Conservation (phyloP, 805 yeast species). For the Yarrowia porcina region DNA sequence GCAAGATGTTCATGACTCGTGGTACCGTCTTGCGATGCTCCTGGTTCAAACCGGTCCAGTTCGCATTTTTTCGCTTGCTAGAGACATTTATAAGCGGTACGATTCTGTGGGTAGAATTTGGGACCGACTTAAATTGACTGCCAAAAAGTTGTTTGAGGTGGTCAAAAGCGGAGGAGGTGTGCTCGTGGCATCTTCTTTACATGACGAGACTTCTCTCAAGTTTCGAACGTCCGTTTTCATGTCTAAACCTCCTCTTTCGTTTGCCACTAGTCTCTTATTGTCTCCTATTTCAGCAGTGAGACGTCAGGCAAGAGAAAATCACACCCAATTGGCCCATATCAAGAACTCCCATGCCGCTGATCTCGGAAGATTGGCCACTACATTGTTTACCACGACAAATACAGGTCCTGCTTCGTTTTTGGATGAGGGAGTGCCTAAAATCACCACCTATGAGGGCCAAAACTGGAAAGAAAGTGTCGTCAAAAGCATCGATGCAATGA, state of each 20-base stretch:
- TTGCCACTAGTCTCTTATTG: background rate
- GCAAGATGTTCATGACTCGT: constrained; percentile 42
- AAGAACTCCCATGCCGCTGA: constrained; percentile 18
- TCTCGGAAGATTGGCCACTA: background rate
- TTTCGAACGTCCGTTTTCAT: background rate
- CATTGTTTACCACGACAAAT: background rate
- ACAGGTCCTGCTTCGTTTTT: background rate
- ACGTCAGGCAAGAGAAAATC: background rate
- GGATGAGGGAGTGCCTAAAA: constrained; percentile 9
- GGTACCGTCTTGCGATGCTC: constrained; percentile 39
- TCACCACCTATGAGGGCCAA: background rate
- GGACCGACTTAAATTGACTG: constrained; percentile 16
- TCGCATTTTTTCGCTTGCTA: constrained; percentile 4
- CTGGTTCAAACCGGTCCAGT: constrained; percentile 41
- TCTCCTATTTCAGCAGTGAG: constrained; percentile 12
- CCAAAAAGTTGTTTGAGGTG: background rate
- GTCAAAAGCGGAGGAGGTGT: background rate
- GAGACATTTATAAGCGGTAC: constrained; percentile 1
- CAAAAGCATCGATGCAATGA: constrained; percentile 4
- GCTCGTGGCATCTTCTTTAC: background rate
- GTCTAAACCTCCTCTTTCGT: constrained; percentile 16
- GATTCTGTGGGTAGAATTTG: background rate
- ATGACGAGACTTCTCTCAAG: background rate
- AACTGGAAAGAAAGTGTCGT: constrained; percentile 8
- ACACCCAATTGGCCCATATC: background rate